A percentile compares a stretch with the other conserved stretches of the same genome.
Evolutionary conservation across 2,329 filamentous ascomycete genomes (phyloP).

Genomic region (Penicillium sclerotigenum): DNA sequence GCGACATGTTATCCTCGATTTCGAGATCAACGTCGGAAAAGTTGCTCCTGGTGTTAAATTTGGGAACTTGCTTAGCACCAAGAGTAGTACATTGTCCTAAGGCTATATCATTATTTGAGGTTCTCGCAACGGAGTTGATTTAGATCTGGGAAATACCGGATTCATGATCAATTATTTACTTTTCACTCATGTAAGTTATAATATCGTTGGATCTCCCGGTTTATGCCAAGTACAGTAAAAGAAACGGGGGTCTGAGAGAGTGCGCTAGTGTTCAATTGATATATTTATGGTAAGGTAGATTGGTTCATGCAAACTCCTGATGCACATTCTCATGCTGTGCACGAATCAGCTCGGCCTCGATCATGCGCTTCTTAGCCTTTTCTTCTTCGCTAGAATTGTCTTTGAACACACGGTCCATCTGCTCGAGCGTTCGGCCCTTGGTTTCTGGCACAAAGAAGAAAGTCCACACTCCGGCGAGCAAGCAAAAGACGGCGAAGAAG

Average conservation of each 20-base stretch:
- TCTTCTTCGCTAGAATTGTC: slow-evolving; percentile 37
- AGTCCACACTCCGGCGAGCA: slow-evolving; percentile 51
- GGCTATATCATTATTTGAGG: no score
- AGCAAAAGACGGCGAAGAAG: slow-evolving; percentile 58
- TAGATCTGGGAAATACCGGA: not conserved
- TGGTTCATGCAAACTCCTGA: slow-evolving; percentile 10
- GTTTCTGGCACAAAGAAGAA: slow-evolving; percentile 58
- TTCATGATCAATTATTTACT: not conserved
- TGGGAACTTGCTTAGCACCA: slow-evolving; percentile 4
- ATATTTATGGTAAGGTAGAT: not conserved
- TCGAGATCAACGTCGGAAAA: no score
- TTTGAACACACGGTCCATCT: slow-evolving; percentile 51
- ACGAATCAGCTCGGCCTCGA: slow-evolving; percentile 32
- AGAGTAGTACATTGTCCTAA: slow-evolving; percentile 10
- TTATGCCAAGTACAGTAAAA: not conserved
- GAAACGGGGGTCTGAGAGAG: not conserved
- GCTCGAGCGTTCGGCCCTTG: slow-evolving; percentile 53
- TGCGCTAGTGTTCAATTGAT: not conserved
- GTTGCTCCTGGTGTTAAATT: no score
- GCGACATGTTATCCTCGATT: no score
- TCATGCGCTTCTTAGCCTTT: slow-evolving; percentile 28
- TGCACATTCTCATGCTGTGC: slow-evolving; percentile 11
- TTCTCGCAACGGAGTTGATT: no score
- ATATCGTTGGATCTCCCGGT: not conserved
- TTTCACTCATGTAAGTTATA: not conserved